Base-by-base conservation (phyloP, 2,329 filamentous ascomycete genomes). In the Fusarium nygamai region DNA sequence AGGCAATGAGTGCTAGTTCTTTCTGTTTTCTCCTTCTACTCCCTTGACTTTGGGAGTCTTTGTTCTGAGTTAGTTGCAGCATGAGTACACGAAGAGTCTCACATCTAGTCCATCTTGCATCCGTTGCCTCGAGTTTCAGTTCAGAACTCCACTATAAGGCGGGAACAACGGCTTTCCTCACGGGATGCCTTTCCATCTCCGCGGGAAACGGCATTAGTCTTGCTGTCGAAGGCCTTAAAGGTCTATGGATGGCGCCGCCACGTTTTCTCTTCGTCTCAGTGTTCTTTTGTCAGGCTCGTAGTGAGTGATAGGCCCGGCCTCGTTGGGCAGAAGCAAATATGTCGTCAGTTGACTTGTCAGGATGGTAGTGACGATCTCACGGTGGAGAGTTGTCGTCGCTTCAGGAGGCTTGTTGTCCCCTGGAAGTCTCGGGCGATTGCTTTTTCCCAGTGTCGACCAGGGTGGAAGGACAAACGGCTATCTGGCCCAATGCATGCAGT, bases 181-280 rank as follows among this genome's bases (percentile, higher is more conserved):
- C n/a, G n/a, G 36, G 33, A 10, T 29, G 43, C 29, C 46, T 56
- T 51, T 54, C 50, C 43, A 38, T 29, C 63, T 38, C 44, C 13
- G 57, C 60, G 54, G 57, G 64, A 61, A 36, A 44, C 29, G 34
- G 53, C 64, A 66, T 50, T 60, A 62, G 64, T 57, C 47, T 62
- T 56, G 39, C 43, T 72, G 72, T 57, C 58, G n/a, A 38, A 31
- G 29, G 54, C 53, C 53, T 29, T 24, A 53, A 62, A 38, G 34
- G 44, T 56, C 58, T 33, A 12, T 58, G n/a, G n/a, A 61, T 61
- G 67, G 63, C 71, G 71, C 41, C 71, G 63, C 71, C 71, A 74
- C 71, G 27, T 27, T 61, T 41, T 27, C 50, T 47, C 43, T 17
- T 43, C 33, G 44, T 31, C n/a, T 39, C 43, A 8, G 22, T 20